Evolutionary conservation across 306 rosid species (phyloP), one percentile per base, ranked within the genome.

Genomic region (Lathyrus sativus): DNA sequence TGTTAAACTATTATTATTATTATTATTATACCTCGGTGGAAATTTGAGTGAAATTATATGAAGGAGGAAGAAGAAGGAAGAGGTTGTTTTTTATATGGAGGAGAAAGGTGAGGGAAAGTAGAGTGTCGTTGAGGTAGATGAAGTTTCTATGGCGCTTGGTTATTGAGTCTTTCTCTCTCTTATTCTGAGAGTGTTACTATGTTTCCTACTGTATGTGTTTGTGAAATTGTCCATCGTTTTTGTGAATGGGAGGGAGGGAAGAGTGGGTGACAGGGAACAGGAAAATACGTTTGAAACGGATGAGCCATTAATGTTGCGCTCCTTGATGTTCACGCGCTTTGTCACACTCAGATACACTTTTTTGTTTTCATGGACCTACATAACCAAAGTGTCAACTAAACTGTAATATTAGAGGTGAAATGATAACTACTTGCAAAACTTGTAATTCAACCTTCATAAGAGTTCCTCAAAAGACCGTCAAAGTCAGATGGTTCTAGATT

Each of bases 251-350:
- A 48, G 39, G 39, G 38, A 33, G 11, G 35, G 35, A 26, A 54
- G 15, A 54, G 37, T 54, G 9, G 2, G 14, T 24, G 60, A 12
- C 7, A 31, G 33, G 59, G 31, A 53, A 53, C 15, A 53, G 35
- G 9, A 11, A 53, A 53, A 53, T 19, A 53, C 60, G 17, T 55
- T 55, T 26, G 37, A 55, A 24, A 55, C 17, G 0, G 61, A 55
- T 55, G 57, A 46, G 15, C 17, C 29, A 48, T 48, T 48, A 48
- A 50, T 18, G 57, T 50, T 50, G 22, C 57, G 57, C 57, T 50
- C 56, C 53, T 46, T 15, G n/a, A 17, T 49, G 11, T 17, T 3
- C 12, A 53, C 35, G 33, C 59, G 13, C 59, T 11, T 5, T 22
- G 4, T 55, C 61, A 55, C 61, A 55, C 38, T 54, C 60, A 22